Conservation (phyloP, 495 filamentous ascomycete genomes). For the Xylaria bambusicola region DNA sequence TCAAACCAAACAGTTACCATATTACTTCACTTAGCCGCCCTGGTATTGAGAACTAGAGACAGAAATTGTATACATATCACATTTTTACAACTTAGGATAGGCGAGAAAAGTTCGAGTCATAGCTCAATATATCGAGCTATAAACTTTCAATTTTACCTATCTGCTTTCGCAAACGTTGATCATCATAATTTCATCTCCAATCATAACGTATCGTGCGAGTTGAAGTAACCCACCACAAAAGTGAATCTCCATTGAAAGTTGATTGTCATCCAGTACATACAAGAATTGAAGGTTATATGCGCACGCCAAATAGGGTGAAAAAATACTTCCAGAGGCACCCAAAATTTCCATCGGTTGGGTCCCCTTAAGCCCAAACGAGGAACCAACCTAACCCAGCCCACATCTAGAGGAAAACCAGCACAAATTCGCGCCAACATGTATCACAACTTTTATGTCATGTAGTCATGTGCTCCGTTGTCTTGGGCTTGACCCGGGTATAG, state of each 20-base stretch:
- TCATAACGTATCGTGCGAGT: neutral
- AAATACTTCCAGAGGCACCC: neutral
- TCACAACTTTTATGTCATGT: constrained; percentile 12
- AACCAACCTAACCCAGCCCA: constrained; percentile 5
- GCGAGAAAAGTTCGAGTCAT: no score
- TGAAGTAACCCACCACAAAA: neutral
- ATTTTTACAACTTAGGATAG: no score
- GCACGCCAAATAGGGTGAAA: neutral
- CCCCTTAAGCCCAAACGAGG: constrained; percentile 7
- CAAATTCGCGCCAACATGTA: neutral
- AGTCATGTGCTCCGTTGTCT: constrained; percentile 3
- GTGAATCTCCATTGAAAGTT: constrained; percentile 10
- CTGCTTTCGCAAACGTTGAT: neutral
- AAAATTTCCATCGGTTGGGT: constrained; percentile 1
- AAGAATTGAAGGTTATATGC: constrained; percentile 20
- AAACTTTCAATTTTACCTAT: no score
- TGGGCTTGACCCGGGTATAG: constrained; percentile 6
- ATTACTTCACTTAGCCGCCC: no score
- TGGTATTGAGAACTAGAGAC: no score
- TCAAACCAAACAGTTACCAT: no score
- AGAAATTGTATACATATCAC: no score
- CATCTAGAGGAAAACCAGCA: neutral
- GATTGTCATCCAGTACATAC: constrained; percentile 23
- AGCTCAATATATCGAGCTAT: no score
- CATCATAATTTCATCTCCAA: neutral